Evolutionary conservation across 129 eudicot genomes (phyloP).

Genomic region (Lactuca sativa): DNA sequence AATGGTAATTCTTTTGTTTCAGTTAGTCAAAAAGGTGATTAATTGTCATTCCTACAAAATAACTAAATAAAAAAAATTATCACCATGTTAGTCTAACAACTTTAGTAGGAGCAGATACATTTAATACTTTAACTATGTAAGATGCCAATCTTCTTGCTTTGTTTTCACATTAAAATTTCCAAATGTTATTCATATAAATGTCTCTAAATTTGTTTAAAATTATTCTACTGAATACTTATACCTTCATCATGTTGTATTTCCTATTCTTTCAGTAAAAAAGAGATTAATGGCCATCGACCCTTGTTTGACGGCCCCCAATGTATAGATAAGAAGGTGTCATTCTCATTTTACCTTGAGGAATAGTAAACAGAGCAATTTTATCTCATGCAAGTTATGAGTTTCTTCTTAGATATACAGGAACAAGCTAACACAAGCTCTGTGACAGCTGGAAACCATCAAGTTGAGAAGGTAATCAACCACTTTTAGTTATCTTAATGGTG

Average conservation of each 20-base stretch:
- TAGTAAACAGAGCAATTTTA: background rate
- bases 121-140: slow-evolving; percentile 33
- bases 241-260: slow-evolving; percentile 18
- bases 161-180: background rate
- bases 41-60: too few relatives aligned
- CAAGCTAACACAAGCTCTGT: slow-evolving; percentile 34
- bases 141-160: slow-evolving; percentile 8
- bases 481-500: slow-evolving; percentile 20
- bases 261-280: slow-evolving; percentile 38
- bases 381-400: slow-evolving; percentile 1
- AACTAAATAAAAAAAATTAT: too few relatives aligned
- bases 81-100: too few relatives aligned
- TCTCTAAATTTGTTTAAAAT: background rate
- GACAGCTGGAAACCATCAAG: slow-evolving; percentile 33
- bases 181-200: background rate
- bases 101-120: slow-evolving; percentile 29
- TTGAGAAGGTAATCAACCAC: slow-evolving; percentile 52
- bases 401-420: slow-evolving; percentile 37
- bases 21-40: too few relatives aligned
- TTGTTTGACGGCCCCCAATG: slow-evolving; percentile 50
- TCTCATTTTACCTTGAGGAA: background rate
- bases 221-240: background rate
- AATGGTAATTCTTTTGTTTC: slow-evolving; percentile 56
- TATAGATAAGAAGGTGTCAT: slow-evolving; percentile 38
- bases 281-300: slow-evolving; percentile 32